Evolutionary conservation across 352 stramenopile genomes (phyloP), one percentile per base, ranked within the genome.

Genomic region (Globisporangium viniferum): DNA sequence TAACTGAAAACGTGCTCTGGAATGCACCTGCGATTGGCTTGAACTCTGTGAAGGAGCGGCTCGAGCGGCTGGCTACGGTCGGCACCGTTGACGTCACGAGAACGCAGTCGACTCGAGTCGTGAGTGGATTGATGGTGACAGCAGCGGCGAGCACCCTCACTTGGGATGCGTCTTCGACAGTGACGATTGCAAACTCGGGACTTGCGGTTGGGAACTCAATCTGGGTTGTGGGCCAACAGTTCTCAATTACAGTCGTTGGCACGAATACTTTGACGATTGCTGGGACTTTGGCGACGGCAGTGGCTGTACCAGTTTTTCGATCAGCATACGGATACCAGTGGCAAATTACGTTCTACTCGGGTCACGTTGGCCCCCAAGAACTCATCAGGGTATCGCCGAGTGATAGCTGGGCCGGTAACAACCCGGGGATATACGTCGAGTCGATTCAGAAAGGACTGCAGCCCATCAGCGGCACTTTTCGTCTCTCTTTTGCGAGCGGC

Each of bases 331-430:
- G 88, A 2, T 95, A 79, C 58, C 67, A 88, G 44, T 97, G 88
- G 89, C 65, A 68, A 5, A 84, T 97, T 44, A 95, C 89, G 0
- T 96, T 97, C 67, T 63, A 78, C 6, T 75, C 75, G 2, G 89
- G 89, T 5, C 86, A 96, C 62, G 78, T 96, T 3, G 89, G 89
- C 0, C 76, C 97, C 12, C 91, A 98, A 64, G 84, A 93, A 3
- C 64, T 96, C 6, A 79, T 99, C n/a, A 71, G 90, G 64, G 89
- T 93, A 22, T 79, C 55, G 8, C 73, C 91, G 14, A 95, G 92
- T 33, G 91, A 98, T 59, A 97, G 89, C 14, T 99, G 96, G 97
- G 77, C 89, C 0, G 96, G 97, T 4, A 94, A 92, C n/a, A 98
- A 98, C 69, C 86, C 95, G 1, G 84, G 92, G 2, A 92, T 99